Percentiles rank a stretch among this genome's conserved stretches.
phyloP scores from a whole-genome alignment of 78 protist genomes.

The Salpingoeca rosetta region DNA sequence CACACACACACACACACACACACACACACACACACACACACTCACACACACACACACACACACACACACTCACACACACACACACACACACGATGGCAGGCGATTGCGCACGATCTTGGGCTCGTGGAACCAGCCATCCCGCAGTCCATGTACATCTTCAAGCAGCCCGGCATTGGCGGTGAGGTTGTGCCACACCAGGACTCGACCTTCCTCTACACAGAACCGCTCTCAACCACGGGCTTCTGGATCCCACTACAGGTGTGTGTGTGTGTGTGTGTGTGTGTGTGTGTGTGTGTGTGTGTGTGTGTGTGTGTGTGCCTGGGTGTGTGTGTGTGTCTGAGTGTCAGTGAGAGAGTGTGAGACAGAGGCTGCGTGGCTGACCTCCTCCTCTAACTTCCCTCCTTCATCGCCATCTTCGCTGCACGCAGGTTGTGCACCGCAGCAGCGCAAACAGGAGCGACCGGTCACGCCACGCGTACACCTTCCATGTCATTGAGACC shows the following conservation, averaged over 20 bases:
- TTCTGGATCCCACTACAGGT: constrained; percentile 19
- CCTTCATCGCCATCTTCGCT: not conserved
- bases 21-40: constrained; percentile 3
- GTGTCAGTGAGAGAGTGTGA: constrained; percentile 45
- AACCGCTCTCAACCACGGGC: constrained; percentile 25
- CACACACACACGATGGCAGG: no score
- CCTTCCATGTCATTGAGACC: not conserved
- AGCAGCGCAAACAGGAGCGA: not conserved
- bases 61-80: not conserved
- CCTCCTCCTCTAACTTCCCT: not conserved
- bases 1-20: not conserved
- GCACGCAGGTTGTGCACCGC: not conserved
- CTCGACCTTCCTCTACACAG: constrained; percentile 49
- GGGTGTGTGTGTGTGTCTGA: not conserved
- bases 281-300: not conserved
- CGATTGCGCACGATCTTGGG: constrained; percentile 26
- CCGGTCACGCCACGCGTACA: not conserved
- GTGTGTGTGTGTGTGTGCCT: not conserved
- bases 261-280: not conserved
- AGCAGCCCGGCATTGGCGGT: constrained; percentile 58
- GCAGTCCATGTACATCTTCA: constrained; percentile 67
- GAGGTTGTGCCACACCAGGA: constrained; percentile 52
- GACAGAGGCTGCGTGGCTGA: constrained; percentile 36
- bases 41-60: not conserved
- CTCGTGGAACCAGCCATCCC: constrained; percentile 29